Evolutionary conservation across 202 grass and related monocot genomes (phyloP), one percentile per base, ranked within the genome.

Genomic region (Setaria viridis): DNA sequence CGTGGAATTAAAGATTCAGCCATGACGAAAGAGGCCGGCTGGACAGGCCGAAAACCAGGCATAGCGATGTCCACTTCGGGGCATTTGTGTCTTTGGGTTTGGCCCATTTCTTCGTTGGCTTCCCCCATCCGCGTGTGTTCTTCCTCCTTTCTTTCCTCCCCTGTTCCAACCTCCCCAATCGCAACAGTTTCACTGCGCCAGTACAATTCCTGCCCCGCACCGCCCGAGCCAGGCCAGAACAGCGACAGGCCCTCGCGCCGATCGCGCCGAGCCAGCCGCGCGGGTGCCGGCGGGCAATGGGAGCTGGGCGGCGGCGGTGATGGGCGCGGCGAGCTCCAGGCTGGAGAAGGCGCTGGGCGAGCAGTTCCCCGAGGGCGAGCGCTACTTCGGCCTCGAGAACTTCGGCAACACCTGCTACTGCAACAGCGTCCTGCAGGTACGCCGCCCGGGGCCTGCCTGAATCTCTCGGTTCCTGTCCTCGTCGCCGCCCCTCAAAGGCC

Each of bases 331-430:
- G 85, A 75, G 95, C 81, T 95, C 95, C 7, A 95, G 94, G 93
- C 91, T 98, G 68, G 95, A 98, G 95, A 98, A 98, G 89, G 93
- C 84, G 72, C 93, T 98, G 81, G 93, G 93, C 63, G 93, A 95
- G 84, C 95, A 98, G 84, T 95, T 98, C 81, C 95, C 95, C 55
- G 93, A 98, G 84, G 95, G 95, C 57, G 95, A 95, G 93, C 91
- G 95, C 35, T 98, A 98, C 87, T 98, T 98, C 79, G 93, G 95
- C 63, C 93, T 98, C 80, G 93, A 98, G 78, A 98, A 98, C 91
- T 98, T 98, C 81, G 93, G 95, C 41, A 98, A 98, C 88, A 98
- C 95, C 75, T 98, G 93, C 88, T 98, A 98, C 83, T 98, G 95
- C 91, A 98, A 98, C 85, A 98, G 95, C 91, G 93, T 98, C 83